Evolutionary conservation across 2,329 filamentous ascomycete species (phyloP), one percentile per base, ranked within the genome.

Genomic region (Sporothrix phasma): DNA sequence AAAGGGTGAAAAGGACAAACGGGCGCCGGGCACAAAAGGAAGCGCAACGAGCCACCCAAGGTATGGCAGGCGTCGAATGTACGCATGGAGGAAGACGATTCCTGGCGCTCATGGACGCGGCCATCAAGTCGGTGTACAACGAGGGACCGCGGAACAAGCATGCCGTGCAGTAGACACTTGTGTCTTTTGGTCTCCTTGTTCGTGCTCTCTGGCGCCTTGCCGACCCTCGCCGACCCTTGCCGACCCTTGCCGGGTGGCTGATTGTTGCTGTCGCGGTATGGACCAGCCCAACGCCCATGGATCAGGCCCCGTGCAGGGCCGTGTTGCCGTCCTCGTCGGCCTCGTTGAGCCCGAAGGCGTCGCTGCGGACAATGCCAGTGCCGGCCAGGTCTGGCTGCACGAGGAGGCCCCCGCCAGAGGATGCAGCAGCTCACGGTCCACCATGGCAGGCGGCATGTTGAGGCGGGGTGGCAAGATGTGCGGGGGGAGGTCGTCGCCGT

Each of bases 41-140:
- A 43, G 41, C 19, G 45, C 5, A 7, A 26, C n/a, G 29, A 54
- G 5, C 29, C n/a, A 2, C 10, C 29, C 8, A 49, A 15, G 7
- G 59, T 22, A 4, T 67, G 66, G 66, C 65, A 66, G 45, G 58
- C 56, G 11, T 62, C 60, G 6, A 49, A 67, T 39, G 66, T 66
- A 8, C 47, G 62, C 31, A 64, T 68, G 10, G 63, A 64, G 5
- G 59, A 64, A 22, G 62, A 59, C 11, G 53, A 3, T 68, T 68
- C 24, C 51, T 68, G 8, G 46, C 13, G 2, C 37, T 68, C 3
- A 63, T 68, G 63, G 64, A 68, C 7, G 64, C 51, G 24, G 66
- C 66, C 15, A 64, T 68, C 61, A 65, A 66, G 43, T 64, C 63
- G 3, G 31, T 66, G 13, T 67, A 67, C 49, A 67, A 53, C 15